Base-by-base conservation (phyloP, 139 green algal species). In the Zygnema circumcarinatum region DNA sequence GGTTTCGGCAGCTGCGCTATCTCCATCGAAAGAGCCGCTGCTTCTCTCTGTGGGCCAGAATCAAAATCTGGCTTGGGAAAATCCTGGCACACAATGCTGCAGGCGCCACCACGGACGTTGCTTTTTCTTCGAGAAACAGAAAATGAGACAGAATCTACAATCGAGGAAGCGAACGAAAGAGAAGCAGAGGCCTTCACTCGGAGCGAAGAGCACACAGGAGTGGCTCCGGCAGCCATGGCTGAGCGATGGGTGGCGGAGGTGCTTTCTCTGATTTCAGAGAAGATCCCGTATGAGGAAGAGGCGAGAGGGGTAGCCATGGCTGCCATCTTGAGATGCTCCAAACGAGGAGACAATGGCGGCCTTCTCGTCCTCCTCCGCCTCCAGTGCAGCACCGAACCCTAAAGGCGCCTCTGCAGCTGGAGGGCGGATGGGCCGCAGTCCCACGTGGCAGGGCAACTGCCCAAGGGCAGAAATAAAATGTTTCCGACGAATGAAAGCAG, bases 11-110 rank as follows among this genome's bases (percentile, higher is more conserved):
- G 40, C 29, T 32, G 52, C 36, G n/a, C n/a, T 35, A 91, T 79
- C 20, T 40, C 20, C 22, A 53, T 68, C 3, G 87, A 91, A 16
- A 91, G 83, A 38, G 42, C 33, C 21, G 35, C 39, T n/a, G 87
- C 87, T 25, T 91, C 81, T 16, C 81, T 20, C 67, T 91, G 86
- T 31, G 81, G 41, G 38, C 38, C 81, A 29, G 81, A 84, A 36
- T 91, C 80, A 74, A 91, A 91, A 25, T 89, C 62, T 11, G 86
- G 86, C 80, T 91, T 91, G 7, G 86, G 86, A 42, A 81, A 91
- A 41, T 91, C 86, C 31, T 82, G 38, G 47, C 85, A 90, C 20
- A 62, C 47, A 62, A 62, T 62, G 47, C 47, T 62, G 47, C 7
- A 16, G 16, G 47, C 7, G 16, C 47, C 47, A 16, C 47, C 16